Evolutionary conservation across 306 rosid species (phyloP), one percentile per base, ranked within the genome.

Genomic region (Gastrolobium bilobum): DNA sequence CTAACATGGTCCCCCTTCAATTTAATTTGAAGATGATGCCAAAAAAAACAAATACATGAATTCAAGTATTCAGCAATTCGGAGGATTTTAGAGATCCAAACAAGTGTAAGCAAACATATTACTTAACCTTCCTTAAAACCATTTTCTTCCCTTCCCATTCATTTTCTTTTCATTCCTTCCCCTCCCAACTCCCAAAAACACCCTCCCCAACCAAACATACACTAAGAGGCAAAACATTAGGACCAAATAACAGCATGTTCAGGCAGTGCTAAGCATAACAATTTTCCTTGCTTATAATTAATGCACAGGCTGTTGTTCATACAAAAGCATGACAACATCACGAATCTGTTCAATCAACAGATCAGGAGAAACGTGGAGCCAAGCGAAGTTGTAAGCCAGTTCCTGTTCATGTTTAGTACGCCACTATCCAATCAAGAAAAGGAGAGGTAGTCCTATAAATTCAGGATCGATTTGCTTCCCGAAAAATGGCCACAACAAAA

Each of bases 321-420:
- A 42, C n/a, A 50, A 20, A 20, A 0, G 26, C 26, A 20, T 20
- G 26, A 20, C 51, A 63, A 64, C 34, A n/a, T 38, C 46, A 52
- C 2, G 14, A 29, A 10, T 48, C 15, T 38, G 11, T 44, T 47
- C 44, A 51, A 68, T 50, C 26, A 82, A 61, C 68, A 75, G 81
- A 84, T 80, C 86, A 73, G 75, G 68, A 48, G 58, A 70, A 69
- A 72, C 15, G 77, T 29, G 35, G 70, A 72, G 77, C 78, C 30
- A 75, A 47, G 26, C 30, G 66, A 64, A 44, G 83, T 50, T 33
- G 2, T 52, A 73, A 68, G 33, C 52, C 46, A 39, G n/a, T 76
- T 69, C n/a, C 26, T 48, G 10, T 15, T 48, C 4, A 44, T 74
- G 52, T 39, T 65, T 4, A 39, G 6, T 35, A 72, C 4, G 29